Conservation (phyloP, 495 filamentous ascomycete species). For the Penicillium odoratum region DNA sequence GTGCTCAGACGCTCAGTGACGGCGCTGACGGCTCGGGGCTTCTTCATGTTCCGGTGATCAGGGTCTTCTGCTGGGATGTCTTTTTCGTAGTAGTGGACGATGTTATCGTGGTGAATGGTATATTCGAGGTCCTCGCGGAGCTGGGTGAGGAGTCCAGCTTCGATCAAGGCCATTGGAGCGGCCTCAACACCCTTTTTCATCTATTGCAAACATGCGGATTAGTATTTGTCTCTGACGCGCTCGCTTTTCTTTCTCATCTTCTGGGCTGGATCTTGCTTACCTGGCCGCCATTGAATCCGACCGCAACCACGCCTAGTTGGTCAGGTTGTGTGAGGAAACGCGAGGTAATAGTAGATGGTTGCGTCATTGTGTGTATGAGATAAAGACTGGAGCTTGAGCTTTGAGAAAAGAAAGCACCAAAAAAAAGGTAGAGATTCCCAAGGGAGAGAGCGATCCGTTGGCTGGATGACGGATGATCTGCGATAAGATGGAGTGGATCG, state of each 20-base stretch:
- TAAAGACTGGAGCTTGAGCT: not conserved
- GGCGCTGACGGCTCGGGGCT: constrained; percentile 80
- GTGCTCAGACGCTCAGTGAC: constrained; percentile 78
- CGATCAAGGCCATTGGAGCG: constrained; percentile 86
- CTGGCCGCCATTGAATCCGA: constrained; percentile 97
- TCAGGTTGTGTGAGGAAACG: constrained; percentile 77
- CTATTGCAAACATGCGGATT: constrained; percentile 40
- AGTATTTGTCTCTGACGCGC: constrained; percentile 1
- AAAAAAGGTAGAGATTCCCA: not conserved
- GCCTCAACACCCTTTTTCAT: constrained; percentile 91
- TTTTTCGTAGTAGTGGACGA: constrained; percentile 78
- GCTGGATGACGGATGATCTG: constrained; percentile 16
- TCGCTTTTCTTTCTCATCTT: not conserved
- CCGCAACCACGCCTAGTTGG: constrained; percentile 88
- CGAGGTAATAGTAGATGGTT: constrained; percentile 71
- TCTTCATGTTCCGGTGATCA: constrained; percentile 87
- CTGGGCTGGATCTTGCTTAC: constrained; percentile 44
- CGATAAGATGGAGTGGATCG: constrained; percentile 33
- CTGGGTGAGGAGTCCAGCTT: constrained; percentile 81
- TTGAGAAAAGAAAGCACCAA: not conserved
- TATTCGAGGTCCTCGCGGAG: constrained; percentile 84
- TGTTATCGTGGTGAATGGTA: constrained; percentile 79
- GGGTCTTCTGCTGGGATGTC: constrained; percentile 67
- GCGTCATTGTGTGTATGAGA: constrained; percentile 49
- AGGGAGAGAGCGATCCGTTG: not conserved